Evolutionary conservation across 805 yeast genomes (phyloP).

Genomic region (Yamadazyma sp.): DNA sequence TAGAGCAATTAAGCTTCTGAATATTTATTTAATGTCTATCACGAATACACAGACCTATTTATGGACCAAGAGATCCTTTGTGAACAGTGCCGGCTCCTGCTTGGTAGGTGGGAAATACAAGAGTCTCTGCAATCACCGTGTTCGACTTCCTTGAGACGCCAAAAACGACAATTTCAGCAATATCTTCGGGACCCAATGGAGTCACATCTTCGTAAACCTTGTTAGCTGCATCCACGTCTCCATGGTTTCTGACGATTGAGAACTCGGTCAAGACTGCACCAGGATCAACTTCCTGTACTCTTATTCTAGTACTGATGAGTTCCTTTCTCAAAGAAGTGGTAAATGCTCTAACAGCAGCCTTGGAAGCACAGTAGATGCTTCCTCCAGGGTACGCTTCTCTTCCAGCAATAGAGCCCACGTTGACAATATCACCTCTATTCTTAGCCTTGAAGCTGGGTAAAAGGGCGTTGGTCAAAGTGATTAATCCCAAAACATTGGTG

Average conservation of each 20-base stretch:
- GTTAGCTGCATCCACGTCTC: constrained; percentile 32
- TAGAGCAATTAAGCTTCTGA: constrained; percentile 66
- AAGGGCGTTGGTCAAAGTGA: constrained; percentile 37
- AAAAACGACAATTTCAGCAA: constrained; percentile 40
- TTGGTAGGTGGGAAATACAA: constrained; percentile 40
- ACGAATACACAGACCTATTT: background rate
- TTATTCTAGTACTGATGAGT: constrained; percentile 32
- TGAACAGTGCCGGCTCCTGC: constrained; percentile 31
- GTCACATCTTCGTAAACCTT: constrained; percentile 34
- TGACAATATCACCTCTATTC: constrained; percentile 37
- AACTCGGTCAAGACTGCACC: constrained; percentile 44
- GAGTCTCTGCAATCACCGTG: constrained; percentile 39
- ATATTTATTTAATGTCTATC: background rate
- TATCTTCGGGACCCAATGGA: constrained; percentile 36
- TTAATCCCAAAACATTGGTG: constrained; percentile 38
- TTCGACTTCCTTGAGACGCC: constrained; percentile 33
- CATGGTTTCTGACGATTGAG: constrained; percentile 33
- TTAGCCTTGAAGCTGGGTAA: constrained; percentile 36
- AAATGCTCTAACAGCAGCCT: constrained; percentile 37
- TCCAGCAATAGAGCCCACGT: constrained; percentile 41
- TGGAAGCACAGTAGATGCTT: constrained; percentile 38
- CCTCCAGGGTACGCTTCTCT: constrained; percentile 41
- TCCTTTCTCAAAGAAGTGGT: constrained; percentile 37
- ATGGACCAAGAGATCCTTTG: constrained; percentile 16
- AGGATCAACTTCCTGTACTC: constrained; percentile 41